Evolutionary conservation across 1,284 basidiomycete genomes (phyloP).

Genomic region (Cryptococcus depauperatus): DNA sequence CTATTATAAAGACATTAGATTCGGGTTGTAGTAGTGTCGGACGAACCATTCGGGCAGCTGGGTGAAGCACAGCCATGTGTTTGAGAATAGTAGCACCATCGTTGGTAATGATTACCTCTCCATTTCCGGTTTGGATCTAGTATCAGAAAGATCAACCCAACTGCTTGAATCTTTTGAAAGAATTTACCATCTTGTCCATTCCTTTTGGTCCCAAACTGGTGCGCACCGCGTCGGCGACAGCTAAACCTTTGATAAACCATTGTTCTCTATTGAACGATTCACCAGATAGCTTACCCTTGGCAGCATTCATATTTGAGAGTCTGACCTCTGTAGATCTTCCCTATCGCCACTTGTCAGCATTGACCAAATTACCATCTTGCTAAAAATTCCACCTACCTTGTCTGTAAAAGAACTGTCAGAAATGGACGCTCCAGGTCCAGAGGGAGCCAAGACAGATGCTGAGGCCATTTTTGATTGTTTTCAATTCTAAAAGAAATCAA

Average conservation of each 20-base stretch:
- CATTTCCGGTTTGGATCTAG: conserved; percentile 93
- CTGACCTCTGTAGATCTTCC: conserved; percentile 63
- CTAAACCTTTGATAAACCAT: conserved; percentile 46
- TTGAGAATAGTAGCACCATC: conserved; percentile 98
- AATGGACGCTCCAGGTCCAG: conserved; percentile 23
- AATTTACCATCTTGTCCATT: conserved; percentile 95
- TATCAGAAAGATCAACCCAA: neutral
- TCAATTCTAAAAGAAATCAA: neutral
- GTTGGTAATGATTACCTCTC: conserved; percentile 97
- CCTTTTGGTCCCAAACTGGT: conserved; percentile 95
- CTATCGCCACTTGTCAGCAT: conserved; percentile 13
- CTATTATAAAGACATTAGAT: conserved; percentile 45
- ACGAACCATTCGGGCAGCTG: conserved; percentile 90
- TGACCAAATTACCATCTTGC: neutral
- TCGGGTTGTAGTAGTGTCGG: neutral
- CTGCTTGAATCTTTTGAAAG: neutral
- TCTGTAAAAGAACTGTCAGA: conserved; percentile 37
- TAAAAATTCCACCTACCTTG: conserved; percentile 27
- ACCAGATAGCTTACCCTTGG: conserved; percentile 61
- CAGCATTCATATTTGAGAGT: conserved; percentile 90
- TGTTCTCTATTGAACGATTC: neutral
- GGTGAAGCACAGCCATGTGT: conserved; percentile 95
- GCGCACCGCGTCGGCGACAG: conserved; percentile 94
- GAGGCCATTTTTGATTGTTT: conserved; percentile 20
- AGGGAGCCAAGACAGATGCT: conserved; percentile 12